Evolutionary conservation across 306 rosid genomes (phyloP), one percentile per base, ranked within the genome.

Genomic region (Vigna hirtella): DNA sequence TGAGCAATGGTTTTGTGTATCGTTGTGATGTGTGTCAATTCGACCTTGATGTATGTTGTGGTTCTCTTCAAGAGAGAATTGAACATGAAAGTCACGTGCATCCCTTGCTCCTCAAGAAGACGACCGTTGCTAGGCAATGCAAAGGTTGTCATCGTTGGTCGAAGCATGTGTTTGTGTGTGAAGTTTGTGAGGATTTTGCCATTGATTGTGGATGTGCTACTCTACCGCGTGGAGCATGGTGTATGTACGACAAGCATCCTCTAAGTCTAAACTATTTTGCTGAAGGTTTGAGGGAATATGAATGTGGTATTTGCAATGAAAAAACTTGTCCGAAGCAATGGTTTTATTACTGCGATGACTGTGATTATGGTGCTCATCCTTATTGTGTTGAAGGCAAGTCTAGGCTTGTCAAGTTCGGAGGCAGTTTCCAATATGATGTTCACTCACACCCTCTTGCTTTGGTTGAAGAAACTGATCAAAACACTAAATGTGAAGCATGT

Each of bases 161-260:
- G 5, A 79, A 71, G 16, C 58, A 62, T 28, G 67, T 72, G 7
- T 38, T 9, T 8, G 73, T 72, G 4, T 79, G 78, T 52, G 59
- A 63, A 16, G 83, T 71, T 72, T 79, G 83, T 51, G 78, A 71
- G 1, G 77, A 72, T 18, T 79, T 71, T 71, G 78, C 73, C 26
- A 51, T 79, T 24, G 83, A 79, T 51, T 36, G 56, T 51, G 53
- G 78, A 17, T 79, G 78, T 51, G 83, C 72, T 50, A 24, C 30
- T 40, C 65, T 79, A 0, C 83, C 73, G 47, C 8, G 66, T 16
- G 72, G 14, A 66, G 66, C 26, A 28, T 79, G 73, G 83, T 65
- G 62, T 49, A 0, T 32, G 48, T 61, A 38, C 38, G 83, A 71
- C 52, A 79, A 79, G 63, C 83, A 79, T 40, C 73, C 70, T 62